Evolutionary conservation across 768 basidiomycete species (phyloP).

Genomic region (Boletus coccyginus): DNA sequence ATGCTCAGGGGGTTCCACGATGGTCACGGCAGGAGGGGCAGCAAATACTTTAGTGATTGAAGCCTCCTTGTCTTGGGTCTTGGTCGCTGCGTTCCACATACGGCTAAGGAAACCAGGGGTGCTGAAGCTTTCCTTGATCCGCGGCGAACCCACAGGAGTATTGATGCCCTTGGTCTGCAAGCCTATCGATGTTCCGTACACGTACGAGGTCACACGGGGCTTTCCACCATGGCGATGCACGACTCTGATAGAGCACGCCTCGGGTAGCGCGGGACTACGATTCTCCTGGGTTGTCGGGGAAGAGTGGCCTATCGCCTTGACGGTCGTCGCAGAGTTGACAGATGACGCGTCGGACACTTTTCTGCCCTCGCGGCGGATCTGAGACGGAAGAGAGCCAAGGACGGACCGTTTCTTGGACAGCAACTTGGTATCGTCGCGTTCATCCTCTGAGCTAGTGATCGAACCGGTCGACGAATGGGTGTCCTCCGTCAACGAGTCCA

Average conservation of each 20-base stretch:
- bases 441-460: conserved; percentile 48
- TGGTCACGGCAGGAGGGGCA: conserved; percentile 18
- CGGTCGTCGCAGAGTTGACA: conserved; percentile 34
- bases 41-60: conserved; percentile 6
- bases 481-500: conserved; percentile 63
- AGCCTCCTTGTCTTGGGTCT: conserved; percentile 33
- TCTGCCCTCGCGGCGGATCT: conserved; percentile 40
- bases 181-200: conserved; percentile 23
- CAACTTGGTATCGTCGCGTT: conserved; percentile 29
- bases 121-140: conserved; percentile 38
- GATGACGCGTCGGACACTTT: conserved; percentile 36
- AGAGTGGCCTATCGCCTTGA: conserved; percentile 28
- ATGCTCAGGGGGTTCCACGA: conserved; percentile 26
- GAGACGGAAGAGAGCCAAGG: conserved; percentile 45
- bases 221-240: conserved; percentile 25
- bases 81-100: conserved; percentile 69
- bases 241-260: conserved; percentile 24
- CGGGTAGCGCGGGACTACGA: conserved; percentile 12
- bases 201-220: conserved; percentile 28
- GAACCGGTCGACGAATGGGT: conserved; percentile 55
- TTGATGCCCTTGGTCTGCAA: conserved; percentile 12
- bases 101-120: conserved; percentile 59
- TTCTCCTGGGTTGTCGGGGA: conserved; percentile 21
- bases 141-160: conserved; percentile 17
- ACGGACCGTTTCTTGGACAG: conserved; percentile 39